phyloP scores from a whole-genome alignment of 2,329 filamentous ascomycete species.

The Exophiala sp. region DNA sequence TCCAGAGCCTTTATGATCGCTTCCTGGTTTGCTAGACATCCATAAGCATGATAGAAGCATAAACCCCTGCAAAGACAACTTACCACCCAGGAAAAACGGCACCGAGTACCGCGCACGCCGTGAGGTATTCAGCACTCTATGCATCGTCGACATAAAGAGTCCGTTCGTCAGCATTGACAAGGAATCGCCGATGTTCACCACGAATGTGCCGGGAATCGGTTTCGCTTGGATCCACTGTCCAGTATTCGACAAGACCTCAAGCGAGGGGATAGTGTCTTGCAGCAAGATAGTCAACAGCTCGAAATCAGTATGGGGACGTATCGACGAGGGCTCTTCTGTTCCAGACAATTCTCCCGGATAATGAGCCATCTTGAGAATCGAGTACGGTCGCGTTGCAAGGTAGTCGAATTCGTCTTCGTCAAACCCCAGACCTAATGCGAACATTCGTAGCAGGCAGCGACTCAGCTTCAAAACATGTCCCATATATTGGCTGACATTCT shows the following conservation, averaged over 20 bases:
- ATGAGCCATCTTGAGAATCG: slow-evolving; percentile 44
- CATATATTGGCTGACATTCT: slow-evolving; percentile 14
- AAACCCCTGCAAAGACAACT: slow-evolving; percentile 33
- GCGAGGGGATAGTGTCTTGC: slow-evolving; percentile 51
- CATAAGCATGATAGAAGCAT: background rate
- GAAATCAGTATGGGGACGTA: slow-evolving; percentile 49
- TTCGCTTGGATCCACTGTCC: slow-evolving; percentile 43
- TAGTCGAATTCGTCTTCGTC: slow-evolving; percentile 55
- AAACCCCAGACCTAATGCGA: slow-evolving; percentile 55
- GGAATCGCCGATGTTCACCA: slow-evolving; percentile 52
- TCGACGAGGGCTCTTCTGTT: slow-evolving; percentile 27
- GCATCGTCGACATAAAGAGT: slow-evolving; percentile 49
- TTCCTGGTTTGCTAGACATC: slow-evolving; percentile 15
- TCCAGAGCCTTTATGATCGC: slow-evolving; percentile 17
- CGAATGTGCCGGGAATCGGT: slow-evolving; percentile 41
- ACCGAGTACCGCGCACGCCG: slow-evolving; percentile 44
- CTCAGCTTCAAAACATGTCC: slow-evolving; percentile 43
- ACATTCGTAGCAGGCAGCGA: slow-evolving; percentile 49
- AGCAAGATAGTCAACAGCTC: slow-evolving; percentile 53
- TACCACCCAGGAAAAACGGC: slow-evolving; percentile 56
- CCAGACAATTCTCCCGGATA: slow-evolving; percentile 40
- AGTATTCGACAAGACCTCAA: slow-evolving; percentile 46
- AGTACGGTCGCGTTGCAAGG: slow-evolving; percentile 51
- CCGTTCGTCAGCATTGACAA: slow-evolving; percentile 51
- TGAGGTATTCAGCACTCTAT: slow-evolving; percentile 49